phyloP scores from a whole-genome alignment of 148 eudicot genomes.

The Cornus suecica region DNA sequence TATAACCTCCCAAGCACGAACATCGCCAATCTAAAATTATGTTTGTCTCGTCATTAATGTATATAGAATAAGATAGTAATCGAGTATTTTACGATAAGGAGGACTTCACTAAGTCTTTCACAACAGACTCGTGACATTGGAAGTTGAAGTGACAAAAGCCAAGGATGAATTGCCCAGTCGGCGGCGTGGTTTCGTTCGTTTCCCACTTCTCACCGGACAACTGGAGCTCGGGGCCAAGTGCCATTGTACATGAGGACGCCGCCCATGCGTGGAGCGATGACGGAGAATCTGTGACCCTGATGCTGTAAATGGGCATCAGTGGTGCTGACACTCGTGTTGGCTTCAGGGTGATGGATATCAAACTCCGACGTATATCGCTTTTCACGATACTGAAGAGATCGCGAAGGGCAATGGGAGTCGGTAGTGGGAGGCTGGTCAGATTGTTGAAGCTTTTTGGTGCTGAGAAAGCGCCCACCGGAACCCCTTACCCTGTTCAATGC shows the following conservation, averaged over 20 bases:
- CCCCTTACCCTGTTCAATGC: slow-evolving; percentile 88
- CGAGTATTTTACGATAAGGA: neutral
- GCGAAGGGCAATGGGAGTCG: slow-evolving; percentile 4
- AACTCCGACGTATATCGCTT: slow-evolving; percentile 6
- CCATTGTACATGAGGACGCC: slow-evolving; percentile 32
- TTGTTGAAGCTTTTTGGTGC: slow-evolving; percentile 53
- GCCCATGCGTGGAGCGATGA: slow-evolving; percentile 19
- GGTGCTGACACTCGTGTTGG: slow-evolving; percentile 14
- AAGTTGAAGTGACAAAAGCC: slow-evolving; percentile 67
- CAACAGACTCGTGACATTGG: neutral
- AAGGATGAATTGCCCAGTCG: slow-evolving; percentile 90
- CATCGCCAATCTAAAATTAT: neutral
- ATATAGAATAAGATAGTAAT: neutral
- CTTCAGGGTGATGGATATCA: slow-evolving; percentile 22
- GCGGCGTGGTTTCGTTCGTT: slow-evolving; percentile 10
- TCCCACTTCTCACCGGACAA: slow-evolving; percentile 48
- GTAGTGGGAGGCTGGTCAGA: slow-evolving; percentile 14
- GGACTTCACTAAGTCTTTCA: neutral
- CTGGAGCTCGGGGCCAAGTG: slow-evolving; percentile 35
- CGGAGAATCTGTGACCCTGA: slow-evolving; percentile 34
- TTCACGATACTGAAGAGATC: slow-evolving; percentile 16
- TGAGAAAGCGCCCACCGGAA: slow-evolving; percentile 82
- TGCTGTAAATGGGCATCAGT: slow-evolving; percentile 28
- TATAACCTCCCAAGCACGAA: neutral
- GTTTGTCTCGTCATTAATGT: neutral